Conservation (phyloP, 768 basidiomycete species). For the Boletales sp. region DNA sequence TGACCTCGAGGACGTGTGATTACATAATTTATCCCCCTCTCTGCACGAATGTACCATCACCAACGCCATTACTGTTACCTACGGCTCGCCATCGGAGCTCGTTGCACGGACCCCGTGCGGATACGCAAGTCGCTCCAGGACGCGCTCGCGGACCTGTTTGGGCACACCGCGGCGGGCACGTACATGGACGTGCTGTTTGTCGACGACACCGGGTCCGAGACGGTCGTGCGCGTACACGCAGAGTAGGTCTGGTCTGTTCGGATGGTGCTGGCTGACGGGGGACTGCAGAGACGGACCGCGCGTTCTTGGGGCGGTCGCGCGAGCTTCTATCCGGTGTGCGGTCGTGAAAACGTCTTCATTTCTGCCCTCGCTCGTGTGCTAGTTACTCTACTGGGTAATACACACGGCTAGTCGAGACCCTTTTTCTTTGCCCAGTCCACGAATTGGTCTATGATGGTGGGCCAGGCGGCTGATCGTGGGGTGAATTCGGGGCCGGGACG, state of each 20-base stretch:
- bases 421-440: slow-evolving; percentile 59
- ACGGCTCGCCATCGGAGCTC: slow-evolving; percentile 19
- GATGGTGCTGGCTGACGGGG: background rate
- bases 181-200: slow-evolving; percentile 62
- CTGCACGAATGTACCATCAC: too few species aligned
- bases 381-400: background rate
- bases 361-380: slow-evolving; percentile 28
- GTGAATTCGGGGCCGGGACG: too few species aligned
- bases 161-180: slow-evolving; percentile 45
- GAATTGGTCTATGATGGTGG: slow-evolving; percentile 83
- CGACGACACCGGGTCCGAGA: slow-evolving; percentile 19
- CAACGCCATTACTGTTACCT: slow-evolving; percentile 16
- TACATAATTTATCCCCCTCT: slow-evolving; percentile 18
- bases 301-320: slow-evolving; percentile 25
- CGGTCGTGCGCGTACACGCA: slow-evolving; percentile 20
- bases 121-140: slow-evolving; percentile 57
- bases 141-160: slow-evolving; percentile 51
- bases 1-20: slow-evolving; percentile 10
- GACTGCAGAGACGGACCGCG: slow-evolving; percentile 19
- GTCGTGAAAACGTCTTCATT: slow-evolving; percentile 27
- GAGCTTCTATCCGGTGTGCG: slow-evolving; percentile 22
- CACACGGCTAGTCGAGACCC: background rate
- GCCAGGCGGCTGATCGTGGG: slow-evolving; percentile 66
- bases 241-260: slow-evolving; percentile 9
- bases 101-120: slow-evolving; percentile 38